Conservation (phyloP, 2,329 filamentous ascomycete species). For the Lojkania enalia region DNA sequence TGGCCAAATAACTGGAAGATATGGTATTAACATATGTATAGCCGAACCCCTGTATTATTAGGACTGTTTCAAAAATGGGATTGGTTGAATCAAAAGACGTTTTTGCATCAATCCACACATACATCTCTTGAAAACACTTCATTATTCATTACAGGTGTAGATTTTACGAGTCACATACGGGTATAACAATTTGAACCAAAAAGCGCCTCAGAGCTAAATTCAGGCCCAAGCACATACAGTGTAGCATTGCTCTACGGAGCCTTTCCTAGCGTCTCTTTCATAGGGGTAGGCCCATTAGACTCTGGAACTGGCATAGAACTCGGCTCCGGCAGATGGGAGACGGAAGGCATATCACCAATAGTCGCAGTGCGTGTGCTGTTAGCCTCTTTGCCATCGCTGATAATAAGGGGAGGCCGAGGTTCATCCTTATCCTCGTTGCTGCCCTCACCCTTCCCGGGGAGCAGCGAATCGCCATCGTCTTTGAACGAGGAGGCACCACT, state of each 20-base stretch:
- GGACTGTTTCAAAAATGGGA: no score
- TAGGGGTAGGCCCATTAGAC: constrained; percentile 6
- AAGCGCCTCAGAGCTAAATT: constrained; percentile 22
- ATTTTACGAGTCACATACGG: no score
- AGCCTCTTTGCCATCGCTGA: constrained; percentile 27
- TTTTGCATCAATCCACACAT: no score
- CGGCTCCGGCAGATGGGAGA: constrained; percentile 43
- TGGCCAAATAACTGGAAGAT: no score
- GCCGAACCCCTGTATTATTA: no score
- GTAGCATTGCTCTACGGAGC: constrained; percentile 15
- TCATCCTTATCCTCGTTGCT: constrained; percentile 22
- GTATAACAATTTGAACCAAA: no score
- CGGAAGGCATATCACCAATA: constrained; percentile 41
- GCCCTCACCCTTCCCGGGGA: constrained; percentile 22
- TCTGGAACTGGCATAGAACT: constrained; percentile 19
- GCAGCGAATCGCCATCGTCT: constrained; percentile 35
- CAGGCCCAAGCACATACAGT: constrained; percentile 19
- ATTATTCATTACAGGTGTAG: no score
- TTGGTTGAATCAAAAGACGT: no score
- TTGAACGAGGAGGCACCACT: constrained; percentile 36
- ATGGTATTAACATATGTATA: no score
- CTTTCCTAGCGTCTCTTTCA: constrained; percentile 14
- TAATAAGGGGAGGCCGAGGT: constrained; percentile 33
- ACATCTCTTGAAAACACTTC: no score
- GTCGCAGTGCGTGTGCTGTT: constrained; percentile 22